Conservation (phyloP, 73 alveolate genomes). For the Stentor coeruleus region DNA sequence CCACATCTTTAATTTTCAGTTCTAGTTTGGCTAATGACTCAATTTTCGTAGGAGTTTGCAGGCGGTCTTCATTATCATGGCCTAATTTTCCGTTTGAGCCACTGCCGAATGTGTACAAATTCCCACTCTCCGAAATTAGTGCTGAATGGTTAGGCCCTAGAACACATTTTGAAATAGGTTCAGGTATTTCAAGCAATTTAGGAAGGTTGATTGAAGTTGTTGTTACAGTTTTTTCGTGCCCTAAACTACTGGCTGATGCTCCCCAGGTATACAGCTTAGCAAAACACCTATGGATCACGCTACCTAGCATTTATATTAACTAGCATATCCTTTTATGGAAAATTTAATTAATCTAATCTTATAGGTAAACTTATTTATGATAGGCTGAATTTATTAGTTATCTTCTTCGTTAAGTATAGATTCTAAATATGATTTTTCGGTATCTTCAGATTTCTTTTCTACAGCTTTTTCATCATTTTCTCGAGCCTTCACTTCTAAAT, state of each 20-base stretch:
- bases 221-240: neutral
- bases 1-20: conserved; percentile 50
- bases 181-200: conserved; percentile 6
- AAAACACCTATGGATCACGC: neutral
- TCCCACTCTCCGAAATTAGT: conserved; percentile 48
- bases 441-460: too few species aligned
- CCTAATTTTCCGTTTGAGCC: conserved; percentile 68
- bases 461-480: too few species aligned
- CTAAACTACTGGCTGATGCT: neutral
- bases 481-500: too few species aligned
- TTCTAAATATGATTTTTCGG: too few species aligned
- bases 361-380: too few species aligned
- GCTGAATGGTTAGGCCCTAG: conserved; percentile 56
- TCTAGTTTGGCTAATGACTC: conserved; percentile 37
- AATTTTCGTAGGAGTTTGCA: conserved; percentile 39
- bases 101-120: conserved; percentile 54
- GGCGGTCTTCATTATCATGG: conserved; percentile 50
- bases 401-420: too few species aligned
- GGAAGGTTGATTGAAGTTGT: neutral
- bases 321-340: too few species aligned
- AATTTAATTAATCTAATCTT: too few species aligned
- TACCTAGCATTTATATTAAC: neutral
- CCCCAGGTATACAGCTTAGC: conserved; percentile 31
- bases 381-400: too few species aligned
- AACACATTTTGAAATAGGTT: neutral